phyloP scores from a whole-genome alignment of 208 protist species.

The Acanthamoeba polyphaga region DNA sequence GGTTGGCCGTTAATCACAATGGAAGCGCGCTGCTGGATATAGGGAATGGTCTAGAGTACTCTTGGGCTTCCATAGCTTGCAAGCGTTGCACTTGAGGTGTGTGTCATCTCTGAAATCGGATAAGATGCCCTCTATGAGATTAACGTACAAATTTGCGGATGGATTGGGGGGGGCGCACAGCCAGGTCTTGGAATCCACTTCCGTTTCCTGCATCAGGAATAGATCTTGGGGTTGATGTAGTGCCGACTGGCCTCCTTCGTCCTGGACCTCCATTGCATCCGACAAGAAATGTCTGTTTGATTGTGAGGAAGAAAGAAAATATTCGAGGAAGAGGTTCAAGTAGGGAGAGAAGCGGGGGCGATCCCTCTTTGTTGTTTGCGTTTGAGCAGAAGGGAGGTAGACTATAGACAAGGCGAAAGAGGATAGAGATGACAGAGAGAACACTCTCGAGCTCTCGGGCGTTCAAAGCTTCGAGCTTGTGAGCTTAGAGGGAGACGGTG shows the following conservation, averaged over 20 bases:
- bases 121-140: neutral
- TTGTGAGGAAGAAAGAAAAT: neutral
- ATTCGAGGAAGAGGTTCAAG: neutral
- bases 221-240: neutral
- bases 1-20: neutral
- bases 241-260: neutral
- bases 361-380: neutral
- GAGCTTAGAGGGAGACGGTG: constrained; percentile 57
- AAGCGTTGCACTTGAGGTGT: constrained; percentile 21
- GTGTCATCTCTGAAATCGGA: constrained; percentile 23
- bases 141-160: neutral
- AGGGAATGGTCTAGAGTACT: neutral
- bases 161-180: neutral
- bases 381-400: neutral
- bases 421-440: neutral
- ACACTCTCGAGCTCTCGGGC: neutral
- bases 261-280: neutral
- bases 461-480: neutral
- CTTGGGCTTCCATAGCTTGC: constrained; percentile 53
- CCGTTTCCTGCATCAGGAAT: neutral
- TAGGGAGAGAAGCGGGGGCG: neutral
- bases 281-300: neutral
- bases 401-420: neutral
- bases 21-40: neutral
- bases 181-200: constrained; percentile 1